Evolutionary conservation across 192 early-diverging fungal genomes (phyloP), one percentile per base, ranked within the genome.

Genomic region (Dispira simplex): DNA sequence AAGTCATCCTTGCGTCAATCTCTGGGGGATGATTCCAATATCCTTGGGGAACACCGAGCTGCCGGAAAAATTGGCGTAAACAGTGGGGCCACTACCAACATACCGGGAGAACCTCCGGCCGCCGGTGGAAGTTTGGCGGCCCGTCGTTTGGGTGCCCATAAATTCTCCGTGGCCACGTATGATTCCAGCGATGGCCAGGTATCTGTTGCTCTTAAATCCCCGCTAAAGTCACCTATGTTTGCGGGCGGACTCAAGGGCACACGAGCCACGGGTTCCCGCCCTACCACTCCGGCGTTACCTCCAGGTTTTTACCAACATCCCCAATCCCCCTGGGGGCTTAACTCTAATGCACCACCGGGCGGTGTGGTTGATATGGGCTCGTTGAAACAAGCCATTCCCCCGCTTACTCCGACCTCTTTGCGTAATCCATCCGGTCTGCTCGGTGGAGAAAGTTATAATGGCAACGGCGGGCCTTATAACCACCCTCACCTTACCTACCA

Each of bases 81-180:
- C 32, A 39, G 32, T 39, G 32, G 32, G 32, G 32, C 32, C 32
- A 6, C 32, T 39, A 39, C 32, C 32, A 39, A 39, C 32, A 6
- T 6, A 39, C 32, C 32, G 6, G 32, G 32, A 39, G 32, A 39
- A 39, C 32, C 32, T 39, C 32, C 32, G 32, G 6, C 32, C 32
- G 3, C 27, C 1, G n/a, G 26, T 39, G 44, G 44, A 5, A 64
- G 63, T 49, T 13, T 64, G 46, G 63, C 63, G 11, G 20, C 63
- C 5, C 63, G 63, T 25, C 63, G 63, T 11, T 11, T 64, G 46
- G 63, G 63, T 1, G 51, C 46, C 10, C 63, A 64, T 49, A 64
- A 64, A 44, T 64, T 64, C 25, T 52, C 48, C 16, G 63, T 64
- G 46, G 46, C 63, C 3, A 49, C 51, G 28, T 52, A 52, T 44